Base-by-base conservation (phyloP, 257 asterid species). In the Nicotiana paniculata region DNA sequence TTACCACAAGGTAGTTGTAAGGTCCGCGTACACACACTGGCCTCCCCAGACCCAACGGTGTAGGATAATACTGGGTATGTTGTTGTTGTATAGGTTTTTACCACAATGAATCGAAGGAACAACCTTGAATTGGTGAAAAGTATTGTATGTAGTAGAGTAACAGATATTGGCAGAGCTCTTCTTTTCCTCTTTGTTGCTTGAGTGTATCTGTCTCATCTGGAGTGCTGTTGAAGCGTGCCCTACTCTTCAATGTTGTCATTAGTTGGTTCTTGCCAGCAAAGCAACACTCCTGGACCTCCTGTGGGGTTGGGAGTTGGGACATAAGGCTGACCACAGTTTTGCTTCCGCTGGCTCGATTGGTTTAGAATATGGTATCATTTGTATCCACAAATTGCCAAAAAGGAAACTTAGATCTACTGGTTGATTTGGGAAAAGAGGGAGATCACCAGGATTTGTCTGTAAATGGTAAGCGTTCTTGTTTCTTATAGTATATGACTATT, bases 381-480 rank as follows among this genome's bases (percentile, higher is more conserved):
- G 79, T 74, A 74, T 13, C 62, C 79, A 48, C 39, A 48, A 24
- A 74, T 48, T 74, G 15, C 39, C 39, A 74, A 21, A 59, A 59
- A 13, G 66, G 66, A 10, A 21, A 74, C 43, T 48, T 13, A 74
- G 79, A 39, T 72, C 13, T 43, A 70, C 43, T 70, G 59, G 78
- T 70, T 70, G n/a, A 43, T 43, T 72, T 72, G 78, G 39, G 61
- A 24, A 46, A 48, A 80, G 62, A 69, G 26, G 62, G 76, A 43
- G 48, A 77, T 61, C 61, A 26, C 35, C 32, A 53, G 80, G 62
- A 81, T 77, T 85, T 83, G 81, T 62, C 81, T 43, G 32, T 83
- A 63, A 55, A 74, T 61, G 83, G 43, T 48, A 26, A 33, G 48
- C 30, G 57, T 3, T 70, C 37, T 55, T 37, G 67, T 66, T 32